Base-by-base conservation (phyloP, 306 rosid genomes). In the Trifolium pratense region DNA sequence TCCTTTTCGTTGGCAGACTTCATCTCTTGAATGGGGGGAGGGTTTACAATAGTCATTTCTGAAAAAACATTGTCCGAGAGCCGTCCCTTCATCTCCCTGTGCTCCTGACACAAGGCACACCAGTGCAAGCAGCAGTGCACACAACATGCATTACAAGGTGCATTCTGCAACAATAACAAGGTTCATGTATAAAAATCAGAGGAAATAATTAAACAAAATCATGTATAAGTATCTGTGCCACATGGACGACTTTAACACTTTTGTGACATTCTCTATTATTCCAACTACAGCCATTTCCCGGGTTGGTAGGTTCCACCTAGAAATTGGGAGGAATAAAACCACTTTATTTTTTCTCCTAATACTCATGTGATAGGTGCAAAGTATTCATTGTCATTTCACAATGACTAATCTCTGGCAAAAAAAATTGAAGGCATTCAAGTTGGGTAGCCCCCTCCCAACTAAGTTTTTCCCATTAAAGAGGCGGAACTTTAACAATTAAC, bases 81-180 rank as follows among this genome's bases (percentile, higher is more conserved):
- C 49, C 97, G 83, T 39, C 88, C 89, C 79, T 87, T 88, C 93
- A 87, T 90, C 93, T 95, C 99, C 80, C 97, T 76, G 83, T 95
- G 99, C 88, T 95, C 97, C 76, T 91, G 97, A 79, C 99, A 95
- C 78, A 95, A 57, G 83, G 97, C 99, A 18, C 99, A 91, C 96
- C 96, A 88, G 84, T 94, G 97, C 75, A 87, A 75, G 84, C 96
- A 95, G 85, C 99, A 95, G 74, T 95, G 96, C 26, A 90, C 95
- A 87, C 89, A 72, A 86, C 99, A 95, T 39, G 97, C 96, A 63
- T 90, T 92, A 39, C 97, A 88, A 0, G 95, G 99, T 5, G 91
- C 84, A 82, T 94, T 86, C 96, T 95, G 82, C 89, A 79, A 25
- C 43, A 71, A 85, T 20, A 55, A 58, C n/a, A 66, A 43, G 37